Base-by-base conservation (phyloP, 2,329 filamentous ascomycete species). In the Colletotrichum musicola region DNA sequence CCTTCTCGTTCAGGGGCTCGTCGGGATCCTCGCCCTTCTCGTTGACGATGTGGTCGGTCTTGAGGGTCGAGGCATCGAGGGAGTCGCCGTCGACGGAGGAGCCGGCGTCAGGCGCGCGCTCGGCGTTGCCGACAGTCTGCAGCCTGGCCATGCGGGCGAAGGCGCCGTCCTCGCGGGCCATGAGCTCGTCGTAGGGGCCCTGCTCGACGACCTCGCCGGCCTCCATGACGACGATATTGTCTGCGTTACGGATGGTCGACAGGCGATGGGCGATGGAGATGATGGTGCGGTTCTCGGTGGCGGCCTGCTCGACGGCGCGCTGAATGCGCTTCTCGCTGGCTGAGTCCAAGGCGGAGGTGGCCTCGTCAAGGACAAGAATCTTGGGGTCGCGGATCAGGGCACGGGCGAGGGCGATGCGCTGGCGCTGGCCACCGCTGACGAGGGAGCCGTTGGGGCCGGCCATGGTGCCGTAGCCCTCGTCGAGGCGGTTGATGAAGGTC, bases 151-250 rank as follows among this genome's bases (percentile, higher is more conserved):
- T 73, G 9, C 69, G 63, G 22, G 67, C 71, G 35, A 74, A 75
- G 2, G 70, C 73, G 49, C 81, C 78, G 6, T 87, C 76, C 25
- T 67, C 77, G 12, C 81, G 77, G 2, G 80, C 76, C 69, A 92
- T 81, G 2, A 93, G 82, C 60, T 89, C 84, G 3, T 87, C 80
- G 64, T 93, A 90, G 0, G 84, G 89, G 0, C 91, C 91, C 73
- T 90, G 83, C 75, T 93, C 90, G 12, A 90, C 80, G 4, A 90
- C 84, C 55, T 83, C 77, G 0, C 91, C 90, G 62, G 85, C 81
- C 14, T 87, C 83, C 75, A 92, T 83, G 18, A 93, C 90, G 20
- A 92, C 81, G 65, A 93, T 92, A 69, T 88, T 86, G 72, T 93
- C 88, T 0, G 90, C 90, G 61, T 88, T 84, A 73, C 85, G 86